Conservation (phyloP, 805 yeast genomes). For the Yarrowia yakushimensis region DNA sequence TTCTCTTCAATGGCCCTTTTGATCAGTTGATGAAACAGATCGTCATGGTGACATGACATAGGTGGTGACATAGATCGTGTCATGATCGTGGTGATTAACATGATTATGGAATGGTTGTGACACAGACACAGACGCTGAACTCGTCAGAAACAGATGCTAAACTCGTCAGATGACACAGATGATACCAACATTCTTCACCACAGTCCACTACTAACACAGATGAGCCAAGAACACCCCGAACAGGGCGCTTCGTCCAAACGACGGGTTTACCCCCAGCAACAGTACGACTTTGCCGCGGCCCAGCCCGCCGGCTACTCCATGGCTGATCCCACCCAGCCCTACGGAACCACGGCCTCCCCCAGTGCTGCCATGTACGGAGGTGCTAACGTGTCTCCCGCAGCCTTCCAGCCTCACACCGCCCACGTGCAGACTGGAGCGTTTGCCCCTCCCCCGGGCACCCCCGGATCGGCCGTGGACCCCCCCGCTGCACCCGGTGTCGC, state of each 20-base stretch:
- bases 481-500: constrained; percentile 29
- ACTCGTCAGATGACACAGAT: too few species aligned
- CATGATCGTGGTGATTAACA: too few species aligned
- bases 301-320: constrained; percentile 25
- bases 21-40: too few species aligned
- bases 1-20: too few species aligned
- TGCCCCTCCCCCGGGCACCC: constrained; percentile 29
- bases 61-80: too few species aligned
- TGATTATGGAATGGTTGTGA: too few species aligned
- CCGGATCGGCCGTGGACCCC: constrained; percentile 27
- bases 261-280: constrained; percentile 50
- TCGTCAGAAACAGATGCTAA: too few species aligned
- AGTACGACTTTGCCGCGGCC: constrained; percentile 40
- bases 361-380: constrained; percentile 30
- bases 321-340: constrained; percentile 25
- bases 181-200: too few species aligned
- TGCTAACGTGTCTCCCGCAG: constrained; percentile 28
- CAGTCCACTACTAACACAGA: not conserved
- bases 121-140: too few species aligned
- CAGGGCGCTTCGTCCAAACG: constrained; percentile 32
- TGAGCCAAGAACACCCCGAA: constrained; percentile 24
- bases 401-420: constrained; percentile 29
- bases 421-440: constrained; percentile 27
- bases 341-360: constrained; percentile 21
- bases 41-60: too few species aligned